A percentile compares a stretch with the other conserved stretches of the same genome.
Conservation (phyloP, 306 rosid genomes). For the Inga leiocalycina region DNA sequence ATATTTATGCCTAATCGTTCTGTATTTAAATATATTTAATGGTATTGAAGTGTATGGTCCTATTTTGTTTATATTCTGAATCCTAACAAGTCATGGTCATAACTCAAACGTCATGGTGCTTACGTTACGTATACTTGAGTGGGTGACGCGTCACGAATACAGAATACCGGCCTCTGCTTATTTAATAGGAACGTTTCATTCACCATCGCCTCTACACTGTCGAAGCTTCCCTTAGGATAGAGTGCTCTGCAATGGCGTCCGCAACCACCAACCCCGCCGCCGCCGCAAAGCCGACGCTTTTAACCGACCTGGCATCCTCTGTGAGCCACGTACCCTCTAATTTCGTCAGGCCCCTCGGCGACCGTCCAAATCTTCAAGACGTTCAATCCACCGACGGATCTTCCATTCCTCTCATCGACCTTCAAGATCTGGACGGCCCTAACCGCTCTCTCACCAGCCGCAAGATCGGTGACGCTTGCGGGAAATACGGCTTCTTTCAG, state of each 20-base stretch:
- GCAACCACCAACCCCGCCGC: neutral
- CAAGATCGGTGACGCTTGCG: conserved; percentile 63
- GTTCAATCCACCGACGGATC: neutral
- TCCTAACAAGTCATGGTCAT: neutral
- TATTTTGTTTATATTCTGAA: too few relatives aligned
- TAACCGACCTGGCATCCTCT: conserved; percentile 37
- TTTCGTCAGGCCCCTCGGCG: conserved; percentile 33
- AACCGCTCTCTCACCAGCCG: conserved; percentile 30
- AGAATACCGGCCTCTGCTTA: neutral
- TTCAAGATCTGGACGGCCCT: conserved; percentile 10
- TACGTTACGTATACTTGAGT: neutral
- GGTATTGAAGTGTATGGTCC: too few relatives aligned
- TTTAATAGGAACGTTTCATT: neutral
- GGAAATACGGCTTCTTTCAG: conserved; percentile 71
- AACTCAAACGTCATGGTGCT: neutral
- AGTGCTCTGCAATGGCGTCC: neutral
- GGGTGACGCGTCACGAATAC: neutral
- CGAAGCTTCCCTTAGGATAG: neutral
- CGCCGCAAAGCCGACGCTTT: neutral
- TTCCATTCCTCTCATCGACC: conserved; percentile 21
- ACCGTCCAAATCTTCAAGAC: conserved; percentile 29
- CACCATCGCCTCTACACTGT: neutral
- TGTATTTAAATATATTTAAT: too few relatives aligned
- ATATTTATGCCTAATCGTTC: too few relatives aligned
- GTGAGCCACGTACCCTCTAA: conserved; percentile 34